Evolutionary conservation across 257 asterid species (phyloP).

Genomic region (Nicotiana otophora): DNA sequence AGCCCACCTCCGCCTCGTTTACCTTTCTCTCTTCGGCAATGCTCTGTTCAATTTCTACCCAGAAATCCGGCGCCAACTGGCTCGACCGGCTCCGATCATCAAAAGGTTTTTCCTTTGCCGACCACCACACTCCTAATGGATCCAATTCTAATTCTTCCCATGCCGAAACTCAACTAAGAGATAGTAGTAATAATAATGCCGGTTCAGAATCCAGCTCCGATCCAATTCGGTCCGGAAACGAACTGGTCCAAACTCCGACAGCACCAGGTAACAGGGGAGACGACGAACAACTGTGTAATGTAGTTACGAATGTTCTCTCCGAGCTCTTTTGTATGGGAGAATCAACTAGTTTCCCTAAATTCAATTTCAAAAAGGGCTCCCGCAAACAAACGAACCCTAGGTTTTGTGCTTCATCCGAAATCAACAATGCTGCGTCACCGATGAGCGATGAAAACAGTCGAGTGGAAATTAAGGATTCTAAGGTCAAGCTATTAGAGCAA

Average conservation of each 20-base stretch:
- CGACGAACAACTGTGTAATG: slow-evolving; percentile 20
- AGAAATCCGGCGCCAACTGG: slow-evolving; percentile 65
- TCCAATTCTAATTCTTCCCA: slow-evolving; percentile 10
- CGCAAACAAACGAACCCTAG: slow-evolving; percentile 81
- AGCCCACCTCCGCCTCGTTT: not conserved
- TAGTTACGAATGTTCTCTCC: slow-evolving; percentile 49
- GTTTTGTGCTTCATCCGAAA: slow-evolving; percentile 23
- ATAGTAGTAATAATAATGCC: not conserved
- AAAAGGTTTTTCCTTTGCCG: slow-evolving; percentile 55
- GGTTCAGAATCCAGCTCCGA: slow-evolving; percentile 9
- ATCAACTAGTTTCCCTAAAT: slow-evolving; percentile 15
- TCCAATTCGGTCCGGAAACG: slow-evolving; percentile 8
- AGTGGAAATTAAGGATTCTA: slow-evolving; percentile 29
- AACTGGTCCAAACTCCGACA: slow-evolving; percentile 5
- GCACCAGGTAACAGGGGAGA: slow-evolving; percentile 22
- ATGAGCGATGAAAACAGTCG: slow-evolving; percentile 33
- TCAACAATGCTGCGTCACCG: slow-evolving; percentile 20
- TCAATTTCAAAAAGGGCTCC: slow-evolving; percentile 29
- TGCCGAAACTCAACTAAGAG: not conserved
- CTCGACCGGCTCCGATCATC: slow-evolving; percentile 75
- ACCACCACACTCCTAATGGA: slow-evolving; percentile 25
- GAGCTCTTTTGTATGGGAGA: slow-evolving; percentile 79
- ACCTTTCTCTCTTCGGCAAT: slow-evolving; percentile 14
- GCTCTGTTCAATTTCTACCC: slow-evolving; percentile 44
- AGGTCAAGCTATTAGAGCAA: slow-evolving; percentile 16